phyloP scores from a whole-genome alignment of 352 stramenopile species.

The Phytophthora pisi region DNA sequence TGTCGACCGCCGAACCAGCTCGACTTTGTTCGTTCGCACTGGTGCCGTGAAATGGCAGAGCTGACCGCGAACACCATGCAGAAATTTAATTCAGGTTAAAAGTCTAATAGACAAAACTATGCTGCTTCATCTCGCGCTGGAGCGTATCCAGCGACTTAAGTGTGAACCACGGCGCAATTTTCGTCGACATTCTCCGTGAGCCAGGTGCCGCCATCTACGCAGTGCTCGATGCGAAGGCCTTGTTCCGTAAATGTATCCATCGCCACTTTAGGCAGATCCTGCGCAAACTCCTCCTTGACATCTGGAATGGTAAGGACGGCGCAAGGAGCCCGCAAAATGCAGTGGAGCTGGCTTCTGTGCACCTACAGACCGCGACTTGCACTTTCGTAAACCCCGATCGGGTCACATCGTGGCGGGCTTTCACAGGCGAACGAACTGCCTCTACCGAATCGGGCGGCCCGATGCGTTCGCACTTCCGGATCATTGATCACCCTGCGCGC shows the following conservation, averaged over 20 bases:
- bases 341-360: conserved; percentile 15
- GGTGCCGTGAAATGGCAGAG: not conserved
- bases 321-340: conserved; percentile 11
- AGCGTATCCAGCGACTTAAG: not conserved
- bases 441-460: conserved; percentile 19
- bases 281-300: conserved; percentile 24
- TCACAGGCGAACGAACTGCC: conserved; percentile 29
- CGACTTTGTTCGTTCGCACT: not conserved
- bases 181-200: not conserved
- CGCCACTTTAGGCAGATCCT: conserved; percentile 21
- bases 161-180: not conserved
- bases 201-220: not conserved
- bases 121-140: not conserved
- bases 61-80: too few species aligned
- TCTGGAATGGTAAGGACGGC: conserved; percentile 32
- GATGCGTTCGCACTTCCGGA: conserved; percentile 13
- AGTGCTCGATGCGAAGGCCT: not conserved
- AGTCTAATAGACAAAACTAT: too few species aligned
- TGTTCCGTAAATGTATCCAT: not conserved
- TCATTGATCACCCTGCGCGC: conserved; percentile 26
- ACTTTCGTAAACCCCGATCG: conserved; percentile 30
- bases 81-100: too few species aligned
- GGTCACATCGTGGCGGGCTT: conserved; percentile 23
- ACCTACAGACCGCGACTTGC: conserved; percentile 12
- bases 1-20: not conserved